Base-by-base conservation (phyloP, 2,329 filamentous ascomycete species). In the Pyricularia sp. region DNA sequence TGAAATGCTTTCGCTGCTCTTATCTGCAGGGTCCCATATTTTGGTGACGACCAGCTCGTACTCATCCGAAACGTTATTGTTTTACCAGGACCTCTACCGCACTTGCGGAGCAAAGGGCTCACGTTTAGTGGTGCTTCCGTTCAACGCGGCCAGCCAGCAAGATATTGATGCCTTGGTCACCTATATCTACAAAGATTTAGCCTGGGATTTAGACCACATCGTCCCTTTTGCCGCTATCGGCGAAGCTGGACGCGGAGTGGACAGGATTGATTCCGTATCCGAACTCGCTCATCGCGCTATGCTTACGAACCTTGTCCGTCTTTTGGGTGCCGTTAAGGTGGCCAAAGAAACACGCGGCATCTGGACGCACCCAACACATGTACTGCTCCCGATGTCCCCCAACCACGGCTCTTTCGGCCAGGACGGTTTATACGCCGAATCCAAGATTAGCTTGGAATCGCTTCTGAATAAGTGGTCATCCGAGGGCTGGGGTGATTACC, bases 401-500 rank as follows among this genome's bases (percentile, higher is more conserved):
- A 80, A 80, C 69, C 77, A 78, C 69, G 78, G 79, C 25, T 31
- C 28, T 23, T 78, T 80, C 67, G 79, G 79, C 1, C 72, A 74
- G 2, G 78, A 80, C 68, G 79, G 79, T 1, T 69, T 80, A 10
- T 80, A 82, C 72, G 96, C 95, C 6, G 95, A 99, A 82, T 98
- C 95, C 65, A 99, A 99, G 83, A 90, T 99, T 70, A 95, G 91
- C 63, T 86, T 99, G 10, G 95, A 99, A 85, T 98, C 95, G 4
- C 87, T 99, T 55, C 98, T 99, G 88, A 97, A 97, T 83, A 88
- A 95, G 74, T 99, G 95, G 95, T 91, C 97, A 81, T 97, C 95
- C 0, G 95, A 99, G 83, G 94, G 88, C 83, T 99, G 95, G 95
- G 90, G 89, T 73, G 94, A 94, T 82, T 99, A 96, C 83, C 92